Base-by-base conservation (phyloP, 2,329 filamentous ascomycete species). In the Hypoxylon sp. region DNA sequence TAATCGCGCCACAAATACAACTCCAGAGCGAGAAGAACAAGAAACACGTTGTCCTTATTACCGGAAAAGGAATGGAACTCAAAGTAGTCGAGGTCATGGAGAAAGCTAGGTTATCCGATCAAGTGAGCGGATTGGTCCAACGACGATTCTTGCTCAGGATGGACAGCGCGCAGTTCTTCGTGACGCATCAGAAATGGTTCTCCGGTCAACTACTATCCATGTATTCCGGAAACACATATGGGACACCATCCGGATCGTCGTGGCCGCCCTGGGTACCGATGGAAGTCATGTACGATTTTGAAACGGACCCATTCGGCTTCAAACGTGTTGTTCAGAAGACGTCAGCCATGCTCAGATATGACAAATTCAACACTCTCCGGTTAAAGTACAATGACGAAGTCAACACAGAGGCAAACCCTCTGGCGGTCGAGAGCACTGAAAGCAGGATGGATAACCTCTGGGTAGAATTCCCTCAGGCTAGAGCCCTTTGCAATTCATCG, bases 181-280 rank as follows among this genome's bases (percentile, higher is more conserved):
- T 99, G 55, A 96, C 95, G 0, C 95, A 95, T 69, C 92, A 95
- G 75, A 97, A 97, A 82, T 96, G 91, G 79, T 95, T 99, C 80
- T 88, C 89, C 11, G 92, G 91, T 8, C 92, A 93, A 69, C 89
- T 97, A 71, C 86, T 98, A 59, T 94, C 96, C 59, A 92, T 97
- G 85, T 98, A 99, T 79, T 95, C 95, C 22, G 95, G 94, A 59
- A 97, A 95, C 80, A 91, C 90, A 66, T 99, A 99, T 77, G 97
- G 97, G 40, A 91, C 94, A 31, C 90, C 93, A 44, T 86, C 88
- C 37, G 94, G 94, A 8, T 93, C 94, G 2, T 90, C 93, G 14
- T 99, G 97, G 96, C 96, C 96, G 10, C 96, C 96, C 0, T 99
- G 96, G 96, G 93, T 98, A 51, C 96, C 96, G 0, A 91, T 99